phyloP scores from a whole-genome alignment of 2,329 filamentous ascomycete genomes.

The Didymella lethalis region DNA sequence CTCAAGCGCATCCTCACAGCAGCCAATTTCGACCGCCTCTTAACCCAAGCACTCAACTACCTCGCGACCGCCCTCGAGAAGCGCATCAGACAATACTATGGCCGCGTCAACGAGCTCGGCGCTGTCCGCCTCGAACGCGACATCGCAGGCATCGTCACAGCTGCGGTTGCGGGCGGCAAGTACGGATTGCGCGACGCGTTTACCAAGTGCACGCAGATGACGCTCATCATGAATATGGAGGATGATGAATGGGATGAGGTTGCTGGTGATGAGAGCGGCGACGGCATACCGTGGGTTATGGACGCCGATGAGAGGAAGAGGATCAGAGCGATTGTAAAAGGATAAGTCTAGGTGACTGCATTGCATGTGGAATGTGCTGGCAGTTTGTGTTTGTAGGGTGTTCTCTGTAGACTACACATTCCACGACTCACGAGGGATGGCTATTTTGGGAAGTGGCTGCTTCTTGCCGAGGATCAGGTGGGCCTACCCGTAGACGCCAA shows the following conservation, averaged over 20 bases:
- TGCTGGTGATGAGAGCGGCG: slow-evolving; percentile 55
- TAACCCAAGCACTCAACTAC: slow-evolving; percentile 76
- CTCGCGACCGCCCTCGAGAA: slow-evolving; percentile 85
- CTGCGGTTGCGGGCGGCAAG: slow-evolving; percentile 70
- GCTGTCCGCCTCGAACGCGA: slow-evolving; percentile 86
- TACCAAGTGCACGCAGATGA: slow-evolving; percentile 77
- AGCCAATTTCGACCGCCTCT: slow-evolving; percentile 76
- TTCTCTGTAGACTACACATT: neutral
- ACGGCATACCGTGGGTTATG: slow-evolving; percentile 75
- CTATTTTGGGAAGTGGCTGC: slow-evolving; percentile 4
- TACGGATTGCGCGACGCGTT: slow-evolving; percentile 83
- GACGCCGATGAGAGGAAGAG: slow-evolving; percentile 76
- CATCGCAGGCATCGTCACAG: slow-evolving; percentile 73
- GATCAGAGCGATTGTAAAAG: slow-evolving; percentile 72
- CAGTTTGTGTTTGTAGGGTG: neutral
- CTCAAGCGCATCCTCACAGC: slow-evolving; percentile 84
- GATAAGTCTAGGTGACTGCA: neutral
- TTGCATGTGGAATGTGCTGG: neutral
- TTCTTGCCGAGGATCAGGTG: slow-evolving; percentile 7
- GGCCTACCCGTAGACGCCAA: neutral
- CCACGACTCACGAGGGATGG: slow-evolving; percentile 5
- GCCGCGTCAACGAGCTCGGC: slow-evolving; percentile 80
- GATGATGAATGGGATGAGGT: slow-evolving; percentile 93
- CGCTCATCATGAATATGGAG: slow-evolving; percentile 91
- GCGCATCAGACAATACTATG: slow-evolving; percentile 80